These are phyloP conservation scores for Rhodotorula sp. DNA, from an alignment of 1,284 basidiomycete genomes.

Conservation along the genomic window DNA sequence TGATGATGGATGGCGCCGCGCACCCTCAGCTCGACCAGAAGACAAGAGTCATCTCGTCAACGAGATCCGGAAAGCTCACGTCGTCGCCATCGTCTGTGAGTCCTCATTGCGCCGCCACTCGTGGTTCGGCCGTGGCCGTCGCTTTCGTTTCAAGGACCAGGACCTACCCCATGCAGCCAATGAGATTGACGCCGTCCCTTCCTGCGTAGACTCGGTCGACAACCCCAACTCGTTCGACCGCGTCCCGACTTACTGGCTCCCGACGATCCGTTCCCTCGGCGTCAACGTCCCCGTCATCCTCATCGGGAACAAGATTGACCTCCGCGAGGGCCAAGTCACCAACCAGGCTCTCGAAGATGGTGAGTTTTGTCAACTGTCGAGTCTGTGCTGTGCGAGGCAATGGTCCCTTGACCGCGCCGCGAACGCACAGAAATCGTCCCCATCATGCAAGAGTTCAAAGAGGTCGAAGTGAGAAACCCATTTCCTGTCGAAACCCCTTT, in stretches of 20 bases:
- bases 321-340: constrained; percentile 86
- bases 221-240: constrained; percentile 94
- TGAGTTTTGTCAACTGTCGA: neutral
- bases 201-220: constrained; percentile 71
- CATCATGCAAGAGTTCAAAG: constrained; percentile 97
- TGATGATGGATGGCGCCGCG: too few relatives aligned
- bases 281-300: constrained; percentile 97
- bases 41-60: constrained; percentile 85
- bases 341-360: constrained; percentile 90
- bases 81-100: constrained; percentile 85
- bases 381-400: neutral
- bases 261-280: constrained; percentile 91
- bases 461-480: constrained; percentile 46
- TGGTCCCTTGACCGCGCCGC: neutral
- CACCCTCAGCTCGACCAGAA: constrained; percentile 64
- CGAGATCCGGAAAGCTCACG: constrained; percentile 93
- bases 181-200: neutral
- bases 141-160: too few relatives aligned
- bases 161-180: too few relatives aligned
- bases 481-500: constrained; percentile 13
- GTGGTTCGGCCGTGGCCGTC: too few relatives aligned
- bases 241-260: constrained; percentile 97
- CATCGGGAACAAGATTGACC: constrained; percentile 97
- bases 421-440: constrained; percentile 66
- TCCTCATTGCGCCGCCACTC: neutral